Conservation (phyloP, 345 rosid genomes). For the Acer campestre region DNA sequence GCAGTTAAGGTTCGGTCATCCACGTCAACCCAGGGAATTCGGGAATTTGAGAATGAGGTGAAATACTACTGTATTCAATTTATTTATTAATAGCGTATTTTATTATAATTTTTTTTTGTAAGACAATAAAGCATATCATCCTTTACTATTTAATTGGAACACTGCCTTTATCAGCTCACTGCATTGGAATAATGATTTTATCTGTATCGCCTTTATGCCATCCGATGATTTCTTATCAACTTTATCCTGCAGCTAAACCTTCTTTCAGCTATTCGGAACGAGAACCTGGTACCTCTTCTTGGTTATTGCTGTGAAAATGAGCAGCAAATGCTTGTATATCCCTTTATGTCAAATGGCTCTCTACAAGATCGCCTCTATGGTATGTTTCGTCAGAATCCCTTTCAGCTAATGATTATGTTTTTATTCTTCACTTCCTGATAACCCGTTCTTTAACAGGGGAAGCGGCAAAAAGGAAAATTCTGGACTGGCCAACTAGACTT, state of each 20-base stretch:
- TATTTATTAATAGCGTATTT: background rate
- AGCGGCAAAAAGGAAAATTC: slow-evolving; percentile 61
- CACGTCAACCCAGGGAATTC: slow-evolving; percentile 59
- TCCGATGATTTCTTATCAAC: slow-evolving; percentile 14
- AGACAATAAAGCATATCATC: background rate
- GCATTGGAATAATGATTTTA: too few relatives aligned
- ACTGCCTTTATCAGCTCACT: background rate
- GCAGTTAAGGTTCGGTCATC: slow-evolving; percentile 63
- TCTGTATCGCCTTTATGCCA: background rate
- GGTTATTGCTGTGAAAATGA: slow-evolving; percentile 70
- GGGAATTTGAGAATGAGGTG: slow-evolving; percentile 66
- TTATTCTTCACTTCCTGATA: slow-evolving; percentile 14
- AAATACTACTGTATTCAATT: background rate
- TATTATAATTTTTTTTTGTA: background rate
- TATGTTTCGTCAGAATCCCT: slow-evolving; percentile 22
- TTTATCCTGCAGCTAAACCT: slow-evolving; percentile 53
- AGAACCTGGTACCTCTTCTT: slow-evolving; percentile 67
- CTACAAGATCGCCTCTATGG: slow-evolving; percentile 74
- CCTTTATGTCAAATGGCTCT: slow-evolving; percentile 78
- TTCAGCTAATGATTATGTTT: background rate
- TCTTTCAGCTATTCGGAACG: slow-evolving; percentile 64
- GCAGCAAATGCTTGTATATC: slow-evolving; percentile 72
- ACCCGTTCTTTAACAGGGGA: slow-evolving; percentile 46
- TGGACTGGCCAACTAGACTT: slow-evolving; percentile 77
- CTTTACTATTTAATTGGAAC: too few relatives aligned